Evolutionary conservation across 2,329 filamentous ascomycete genomes (phyloP).

Genomic region (Ambrosiella beaveri): DNA sequence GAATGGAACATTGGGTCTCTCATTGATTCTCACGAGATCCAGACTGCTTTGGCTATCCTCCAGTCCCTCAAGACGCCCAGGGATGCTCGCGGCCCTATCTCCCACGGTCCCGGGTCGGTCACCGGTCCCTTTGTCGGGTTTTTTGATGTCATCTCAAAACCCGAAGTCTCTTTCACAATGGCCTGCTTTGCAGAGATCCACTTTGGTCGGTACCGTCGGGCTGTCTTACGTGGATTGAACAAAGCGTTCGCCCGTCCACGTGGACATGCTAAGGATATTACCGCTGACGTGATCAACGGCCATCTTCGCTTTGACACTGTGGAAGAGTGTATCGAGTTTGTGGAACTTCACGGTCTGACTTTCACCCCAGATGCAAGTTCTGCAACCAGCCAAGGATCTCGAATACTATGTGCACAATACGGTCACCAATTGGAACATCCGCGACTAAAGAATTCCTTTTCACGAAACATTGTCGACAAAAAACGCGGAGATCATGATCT

Average conservation of each 20-base stretch:
- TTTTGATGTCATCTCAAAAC: constrained; percentile 41
- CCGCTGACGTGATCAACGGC: constrained; percentile 35
- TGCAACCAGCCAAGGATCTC: constrained; percentile 21
- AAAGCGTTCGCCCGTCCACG: constrained; percentile 38
- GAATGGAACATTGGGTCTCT: constrained; percentile 40
- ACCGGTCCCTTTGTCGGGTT: constrained; percentile 30
- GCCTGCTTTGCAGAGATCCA: constrained; percentile 53
- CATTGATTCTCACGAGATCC: constrained; percentile 38
- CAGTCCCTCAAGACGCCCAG: constrained; percentile 42
- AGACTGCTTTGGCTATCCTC: constrained; percentile 42
- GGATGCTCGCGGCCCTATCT: constrained; percentile 39
- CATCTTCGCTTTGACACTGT: constrained; percentile 51
- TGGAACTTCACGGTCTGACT: constrained; percentile 37
- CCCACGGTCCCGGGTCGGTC: constrained; percentile 20
- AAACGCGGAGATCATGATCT: constrained; percentile 38
- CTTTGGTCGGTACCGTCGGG: constrained; percentile 42
- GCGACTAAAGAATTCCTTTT: constrained; percentile 38
- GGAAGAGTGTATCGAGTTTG: constrained; percentile 47
- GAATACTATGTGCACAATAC: constrained; percentile 18
- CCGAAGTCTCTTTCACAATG: constrained; percentile 48
- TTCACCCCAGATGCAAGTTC: constrained; percentile 26
- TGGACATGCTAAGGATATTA: constrained; percentile 42
- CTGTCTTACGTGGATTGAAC: constrained; percentile 37
- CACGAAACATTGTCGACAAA: constrained; percentile 37
- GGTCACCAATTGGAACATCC: constrained; percentile 29